Conservation (phyloP, 1,284 basidiomycete species). For the Anthracocystis walkeri region DNA sequence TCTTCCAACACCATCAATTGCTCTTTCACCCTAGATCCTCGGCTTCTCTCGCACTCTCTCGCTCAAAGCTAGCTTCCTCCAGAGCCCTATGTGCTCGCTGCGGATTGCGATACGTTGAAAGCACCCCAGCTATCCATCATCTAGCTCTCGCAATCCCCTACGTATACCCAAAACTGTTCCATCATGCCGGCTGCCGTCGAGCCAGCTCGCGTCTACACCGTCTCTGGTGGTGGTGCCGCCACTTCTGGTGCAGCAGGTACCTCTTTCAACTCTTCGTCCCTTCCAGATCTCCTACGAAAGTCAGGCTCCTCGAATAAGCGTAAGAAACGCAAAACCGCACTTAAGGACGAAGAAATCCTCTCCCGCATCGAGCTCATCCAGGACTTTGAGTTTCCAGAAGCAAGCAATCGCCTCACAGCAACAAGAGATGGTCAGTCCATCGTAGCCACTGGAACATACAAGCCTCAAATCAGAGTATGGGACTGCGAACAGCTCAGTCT, state of each 20-base stretch:
- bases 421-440: conserved; percentile 92
- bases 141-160: background rate
- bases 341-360: conserved; percentile 60
- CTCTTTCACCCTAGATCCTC: background rate
- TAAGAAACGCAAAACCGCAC: conserved; percentile 58
- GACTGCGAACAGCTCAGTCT: conserved; percentile 91
- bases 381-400: conserved; percentile 98
- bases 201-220: conserved; percentile 65
- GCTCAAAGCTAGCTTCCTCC: background rate
- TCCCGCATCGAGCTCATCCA: conserved; percentile 71
- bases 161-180: background rate
- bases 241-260: conserved; percentile 57
- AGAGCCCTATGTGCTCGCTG: conserved; percentile 12
- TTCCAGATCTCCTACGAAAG: conserved; percentile 65
- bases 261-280: conserved; percentile 66
- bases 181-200: conserved; percentile 59
- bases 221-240: conserved; percentile 59
- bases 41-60: background rate
- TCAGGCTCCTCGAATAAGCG: conserved; percentile 67
- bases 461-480: conserved; percentile 96
- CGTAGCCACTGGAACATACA: conserved; percentile 96
- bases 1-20: background rate
- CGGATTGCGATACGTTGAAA: conserved; percentile 5
- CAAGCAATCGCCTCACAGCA: conserved; percentile 88
- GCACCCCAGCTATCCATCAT: conserved; percentile 5